Evolutionary conservation across 148 eudicot species (phyloP).

Genomic region (Talinum fruticosum): DNA sequence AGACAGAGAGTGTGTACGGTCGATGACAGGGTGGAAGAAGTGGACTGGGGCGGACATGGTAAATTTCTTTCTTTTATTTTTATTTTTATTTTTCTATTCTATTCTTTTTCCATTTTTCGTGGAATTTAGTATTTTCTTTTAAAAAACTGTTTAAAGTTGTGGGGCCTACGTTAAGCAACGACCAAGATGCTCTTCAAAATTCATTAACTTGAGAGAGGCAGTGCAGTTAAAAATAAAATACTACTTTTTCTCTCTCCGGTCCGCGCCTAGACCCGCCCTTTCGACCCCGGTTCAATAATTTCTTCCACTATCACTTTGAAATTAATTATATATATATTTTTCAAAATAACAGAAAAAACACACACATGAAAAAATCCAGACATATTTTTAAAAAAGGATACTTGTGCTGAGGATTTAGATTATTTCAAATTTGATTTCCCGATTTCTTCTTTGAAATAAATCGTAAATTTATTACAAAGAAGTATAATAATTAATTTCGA

Average conservation of each 20-base stretch:
- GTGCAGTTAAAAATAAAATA: too few relatives aligned
- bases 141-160: background rate
- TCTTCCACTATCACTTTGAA: background rate
- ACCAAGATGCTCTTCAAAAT: conserved; percentile 25
- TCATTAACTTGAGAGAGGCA: background rate
- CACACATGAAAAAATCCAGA: background rate
- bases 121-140: background rate
- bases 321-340: too few relatives aligned
- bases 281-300: conserved; percentile 3
- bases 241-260: background rate
- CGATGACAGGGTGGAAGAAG: conserved; percentile 38
- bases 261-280: conserved; percentile 5
- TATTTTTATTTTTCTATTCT: background rate
- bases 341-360: too few relatives aligned
- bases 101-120: background rate
- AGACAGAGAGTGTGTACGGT: conserved; percentile 20
- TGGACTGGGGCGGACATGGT: conserved; percentile 21
- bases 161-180: conserved; percentile 21
- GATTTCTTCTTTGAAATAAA: too few relatives aligned
- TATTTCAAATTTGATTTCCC: background rate
- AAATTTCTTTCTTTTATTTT: background rate
- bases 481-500: too few relatives aligned
- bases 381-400: too few relatives aligned
- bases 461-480: too few relatives aligned
- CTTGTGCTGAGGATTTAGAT: background rate